Percentiles rank a stretch among this genome's conserved stretches.
Conservation (phyloP, 2,329 filamentous ascomycete species). For the Mycosphaerelloides madeirae region DNA sequence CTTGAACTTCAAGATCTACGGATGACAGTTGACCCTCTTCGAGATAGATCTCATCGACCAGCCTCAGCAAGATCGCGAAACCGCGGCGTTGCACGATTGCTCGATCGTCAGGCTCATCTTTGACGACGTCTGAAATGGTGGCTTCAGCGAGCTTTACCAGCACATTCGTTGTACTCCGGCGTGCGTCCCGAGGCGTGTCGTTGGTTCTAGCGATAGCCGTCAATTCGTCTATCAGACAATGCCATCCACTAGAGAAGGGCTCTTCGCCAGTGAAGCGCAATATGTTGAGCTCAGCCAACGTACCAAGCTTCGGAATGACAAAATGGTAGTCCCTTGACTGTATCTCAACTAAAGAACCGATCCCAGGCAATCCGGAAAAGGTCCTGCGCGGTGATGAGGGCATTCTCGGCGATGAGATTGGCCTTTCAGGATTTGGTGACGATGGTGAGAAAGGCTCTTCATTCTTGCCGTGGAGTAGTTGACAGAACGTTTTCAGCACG, state of each 20-base stretch:
- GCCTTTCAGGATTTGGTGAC: conserved; percentile 6
- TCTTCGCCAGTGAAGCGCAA: conserved; percentile 62
- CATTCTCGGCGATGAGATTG: conserved; percentile 6
- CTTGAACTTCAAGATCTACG: conserved; percentile 55
- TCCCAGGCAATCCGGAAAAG: conserved; percentile 42
- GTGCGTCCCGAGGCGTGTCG: conserved; percentile 39
- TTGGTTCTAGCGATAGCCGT: conserved; percentile 43
- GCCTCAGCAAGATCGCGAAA: conserved; percentile 41
- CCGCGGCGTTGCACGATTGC: conserved; percentile 29
- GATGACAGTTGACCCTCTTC: conserved; percentile 24
- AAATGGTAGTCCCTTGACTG: conserved; percentile 45
- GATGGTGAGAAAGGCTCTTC: conserved; percentile 8
- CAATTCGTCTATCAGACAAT: conserved; percentile 55
- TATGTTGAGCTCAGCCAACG: conserved; percentile 43
- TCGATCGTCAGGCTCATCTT: conserved; percentile 37
- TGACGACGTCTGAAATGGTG: conserved; percentile 49
- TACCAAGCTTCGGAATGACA: conserved; percentile 45
- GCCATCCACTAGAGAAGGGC: conserved; percentile 71
- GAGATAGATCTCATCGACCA: conserved; percentile 35
- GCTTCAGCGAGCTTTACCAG: conserved; percentile 46
- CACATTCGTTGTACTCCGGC: conserved; percentile 47
- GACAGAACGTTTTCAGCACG: conserved; percentile 70
- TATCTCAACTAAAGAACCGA: conserved; percentile 36
- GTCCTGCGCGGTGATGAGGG: conserved; percentile 24
- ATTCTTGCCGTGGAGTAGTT: conserved; percentile 51